Percentiles rank a stretch among this genome's conserved stretches.
These are phyloP conservation scores for Sesbania bispinosa DNA, from an alignment of 306 rosid genomes.

Conservation along the genomic window DNA sequence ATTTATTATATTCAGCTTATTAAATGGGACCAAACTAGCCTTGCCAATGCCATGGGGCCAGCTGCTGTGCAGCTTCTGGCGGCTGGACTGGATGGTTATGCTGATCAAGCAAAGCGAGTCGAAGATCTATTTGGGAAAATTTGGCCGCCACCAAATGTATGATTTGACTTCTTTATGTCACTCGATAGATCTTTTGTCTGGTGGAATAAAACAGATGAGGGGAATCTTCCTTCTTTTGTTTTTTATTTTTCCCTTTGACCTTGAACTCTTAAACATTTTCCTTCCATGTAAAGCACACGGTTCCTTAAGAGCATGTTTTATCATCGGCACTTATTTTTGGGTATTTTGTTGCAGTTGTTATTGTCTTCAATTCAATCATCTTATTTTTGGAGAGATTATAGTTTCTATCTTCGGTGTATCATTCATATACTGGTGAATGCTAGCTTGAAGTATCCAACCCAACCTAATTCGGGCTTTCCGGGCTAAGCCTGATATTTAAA, in stretches of 20 bases:
- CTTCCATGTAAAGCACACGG: constrained; percentile 4
- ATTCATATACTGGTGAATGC: too few relatives aligned
- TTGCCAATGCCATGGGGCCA: constrained; percentile 82
- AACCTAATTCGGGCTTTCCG: too few relatives aligned
- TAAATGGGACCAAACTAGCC: constrained; percentile 78
- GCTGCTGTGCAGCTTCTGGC: constrained; percentile 81
- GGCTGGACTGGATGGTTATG: constrained; percentile 78
- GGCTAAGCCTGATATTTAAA: too few relatives aligned
- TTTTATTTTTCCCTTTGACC: not conserved
- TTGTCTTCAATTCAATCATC: not conserved
- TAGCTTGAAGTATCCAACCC: too few relatives aligned
- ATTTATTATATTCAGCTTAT: constrained; percentile 48
- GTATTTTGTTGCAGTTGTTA: not conserved
- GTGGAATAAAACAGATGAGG: constrained; percentile 24
- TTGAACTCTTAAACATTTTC: not conserved
- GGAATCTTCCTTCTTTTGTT: not conserved
- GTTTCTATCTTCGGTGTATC: too few relatives aligned
- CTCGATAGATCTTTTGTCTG: constrained; percentile 12
- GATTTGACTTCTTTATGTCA: constrained; percentile 25
- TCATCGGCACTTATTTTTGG: not conserved
- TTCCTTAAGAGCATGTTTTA: not conserved
- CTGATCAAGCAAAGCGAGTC: constrained; percentile 77
- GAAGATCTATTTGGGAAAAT: constrained; percentile 79
- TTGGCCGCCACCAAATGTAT: constrained; percentile 99
- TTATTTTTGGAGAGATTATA: not conserved